A percentile compares a stretch with the other conserved stretches of the same genome.
Evolutionary conservation across 768 basidiomycete genomes (phyloP).

Genomic region (Mycena polygramma): DNA sequence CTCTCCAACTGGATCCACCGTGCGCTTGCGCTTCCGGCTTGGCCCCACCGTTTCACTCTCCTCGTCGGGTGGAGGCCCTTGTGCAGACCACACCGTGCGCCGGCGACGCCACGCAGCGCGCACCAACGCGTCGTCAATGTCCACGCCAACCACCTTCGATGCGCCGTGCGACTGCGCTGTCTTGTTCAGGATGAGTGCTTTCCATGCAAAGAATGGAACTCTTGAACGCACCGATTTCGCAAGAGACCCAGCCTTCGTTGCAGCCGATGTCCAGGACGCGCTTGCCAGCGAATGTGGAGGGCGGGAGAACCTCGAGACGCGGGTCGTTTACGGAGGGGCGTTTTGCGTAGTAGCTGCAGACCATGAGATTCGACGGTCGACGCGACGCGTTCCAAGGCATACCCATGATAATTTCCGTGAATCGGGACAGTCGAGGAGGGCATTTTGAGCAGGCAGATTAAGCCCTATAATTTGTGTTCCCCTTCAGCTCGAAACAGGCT

Average conservation of each 20-base stretch:
- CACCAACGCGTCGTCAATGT: constrained; percentile 85
- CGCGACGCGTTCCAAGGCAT: constrained; percentile 37
- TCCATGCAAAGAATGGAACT: neutral
- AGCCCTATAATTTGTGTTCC: no score
- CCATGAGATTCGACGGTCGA: constrained; percentile 17
- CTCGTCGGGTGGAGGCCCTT: constrained; percentile 53
- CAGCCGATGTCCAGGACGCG: constrained; percentile 87
- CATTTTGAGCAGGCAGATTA: neutral
- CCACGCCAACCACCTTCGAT: constrained; percentile 81
- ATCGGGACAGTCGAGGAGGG: constrained; percentile 50
- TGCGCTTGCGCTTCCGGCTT: constrained; percentile 44
- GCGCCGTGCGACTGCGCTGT: constrained; percentile 77
- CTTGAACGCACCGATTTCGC: constrained; percentile 78
- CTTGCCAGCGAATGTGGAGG: constrained; percentile 63
- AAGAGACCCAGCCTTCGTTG: constrained; percentile 89
- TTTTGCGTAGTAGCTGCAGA: constrained; percentile 80
- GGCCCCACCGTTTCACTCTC: constrained; percentile 18
- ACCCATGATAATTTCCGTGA: constrained; percentile 85
- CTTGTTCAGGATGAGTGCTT: constrained; percentile 24
- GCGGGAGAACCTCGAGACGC: constrained; percentile 73
- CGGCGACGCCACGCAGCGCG: constrained; percentile 81
- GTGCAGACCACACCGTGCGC: constrained; percentile 78
- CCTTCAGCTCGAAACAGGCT: no score
- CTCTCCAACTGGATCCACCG: constrained; percentile 17
- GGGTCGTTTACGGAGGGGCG: constrained; percentile 72